Evolutionary conservation across 1,284 basidiomycete species (phyloP), one percentile per base, ranked within the genome.

Genomic region (Retiboletus flavoniger): DNA sequence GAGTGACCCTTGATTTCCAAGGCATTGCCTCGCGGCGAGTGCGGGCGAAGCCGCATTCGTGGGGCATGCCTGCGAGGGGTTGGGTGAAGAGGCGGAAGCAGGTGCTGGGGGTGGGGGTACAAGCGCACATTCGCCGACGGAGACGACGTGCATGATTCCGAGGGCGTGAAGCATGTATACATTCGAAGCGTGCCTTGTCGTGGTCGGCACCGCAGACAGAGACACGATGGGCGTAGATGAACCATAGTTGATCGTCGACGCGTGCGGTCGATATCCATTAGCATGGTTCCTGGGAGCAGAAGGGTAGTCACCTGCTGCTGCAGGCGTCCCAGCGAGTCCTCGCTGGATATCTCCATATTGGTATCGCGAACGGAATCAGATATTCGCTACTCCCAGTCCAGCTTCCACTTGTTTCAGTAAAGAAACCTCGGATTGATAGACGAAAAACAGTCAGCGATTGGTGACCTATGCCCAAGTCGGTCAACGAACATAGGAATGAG

Each of bases 61-160:
- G 31, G 43, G 28, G 50, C 26, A 55, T 34, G 42, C 26, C 10
- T 44, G 50, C 19, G 56, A 31, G 16, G 61, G 36, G 7, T 47
- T 21, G 7, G 51, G 10, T 8, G 36, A 8, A 34, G 47, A 17
- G 17, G 44, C 0, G 1, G 62, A 61, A 16, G 60, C 52, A 21
- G 57, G 50, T 1, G 53, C 55, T 57, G 77, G 75, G 1, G 82
- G 74, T 11, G 87, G 87, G 2, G 90, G 89, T 2, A 90, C 77
- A 19, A 95, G 81, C 10, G 92, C 93, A 58, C 91, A 92, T 76
- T 98, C 96, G 49, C 96, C 96, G 4, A 98, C 94, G 4, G 93
- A 95, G 32, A 99, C 95, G 59, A 99, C 95, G 67, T 98, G 95
- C 1, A 94, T 96, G 65, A 99, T 97, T 41, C 93, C 93, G n/a